A percentile compares a stretch with the other conserved stretches of the same genome.
These are phyloP conservation scores for Trichoderma endophyticum DNA, from an alignment of 2,329 filamentous ascomycete species.

Conservation along the genomic window DNA sequence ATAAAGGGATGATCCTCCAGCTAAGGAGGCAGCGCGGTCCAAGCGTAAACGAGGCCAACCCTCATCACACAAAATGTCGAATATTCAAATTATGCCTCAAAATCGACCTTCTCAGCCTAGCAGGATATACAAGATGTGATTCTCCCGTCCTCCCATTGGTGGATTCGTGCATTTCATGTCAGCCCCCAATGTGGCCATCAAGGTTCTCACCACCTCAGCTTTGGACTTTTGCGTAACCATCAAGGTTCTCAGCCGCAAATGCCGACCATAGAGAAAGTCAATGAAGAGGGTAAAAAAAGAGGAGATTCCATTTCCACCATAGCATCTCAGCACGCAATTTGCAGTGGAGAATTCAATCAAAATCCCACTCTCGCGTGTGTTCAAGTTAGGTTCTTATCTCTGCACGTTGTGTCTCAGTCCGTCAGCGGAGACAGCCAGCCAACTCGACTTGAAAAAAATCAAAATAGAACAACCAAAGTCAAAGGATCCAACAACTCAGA, in stretches of 20 bases:
- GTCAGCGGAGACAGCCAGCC: neutral
- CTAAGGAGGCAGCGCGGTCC: neutral
- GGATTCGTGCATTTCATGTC: neutral
- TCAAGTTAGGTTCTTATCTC: neutral
- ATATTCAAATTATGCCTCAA: neutral
- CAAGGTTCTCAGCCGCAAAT: constrained; percentile 14
- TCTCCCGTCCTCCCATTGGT: neutral
- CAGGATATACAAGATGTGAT: neutral
- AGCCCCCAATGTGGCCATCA: constrained; percentile 8
- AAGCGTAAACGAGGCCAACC: neutral
- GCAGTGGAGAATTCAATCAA: neutral
- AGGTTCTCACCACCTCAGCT: constrained; percentile 9
- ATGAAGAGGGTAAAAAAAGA: neutral
- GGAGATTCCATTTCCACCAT: neutral
- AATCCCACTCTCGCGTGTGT: neutral
- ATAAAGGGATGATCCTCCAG: neutral
- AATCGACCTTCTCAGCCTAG: neutral
- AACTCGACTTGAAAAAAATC: neutral
- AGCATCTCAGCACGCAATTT: neutral
- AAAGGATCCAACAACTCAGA: neutral
- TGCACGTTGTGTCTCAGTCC: neutral
- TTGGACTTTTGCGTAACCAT: constrained; percentile 6
- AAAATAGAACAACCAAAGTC: neutral
- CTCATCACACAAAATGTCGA: neutral
- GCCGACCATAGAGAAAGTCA: neutral